Conservation (phyloP, 306 rosid genomes). For the Dalbergia oliveri region DNA sequence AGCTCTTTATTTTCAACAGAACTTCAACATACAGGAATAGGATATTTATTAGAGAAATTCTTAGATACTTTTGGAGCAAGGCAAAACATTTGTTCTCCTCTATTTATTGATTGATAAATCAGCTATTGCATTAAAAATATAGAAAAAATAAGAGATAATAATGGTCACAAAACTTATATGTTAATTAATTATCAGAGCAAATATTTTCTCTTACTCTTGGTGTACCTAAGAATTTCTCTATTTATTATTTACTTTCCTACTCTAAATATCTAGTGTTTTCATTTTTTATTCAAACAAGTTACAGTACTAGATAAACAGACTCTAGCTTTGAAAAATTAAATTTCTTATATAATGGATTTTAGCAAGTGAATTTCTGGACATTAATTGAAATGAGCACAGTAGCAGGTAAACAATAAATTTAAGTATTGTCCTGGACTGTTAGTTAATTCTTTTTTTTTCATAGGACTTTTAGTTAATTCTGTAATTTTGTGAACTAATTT, state of each 20-base stretch:
- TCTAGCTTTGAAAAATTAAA: not conserved
- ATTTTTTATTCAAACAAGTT: slow-evolving; percentile 9
- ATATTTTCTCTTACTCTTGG: no score
- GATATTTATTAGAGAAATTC: not conserved
- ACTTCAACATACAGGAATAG: not conserved
- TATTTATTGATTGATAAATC: no score
- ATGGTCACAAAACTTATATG: no score
- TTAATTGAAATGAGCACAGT: not conserved
- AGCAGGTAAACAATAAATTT: not conserved
- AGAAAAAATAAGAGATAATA: no score
- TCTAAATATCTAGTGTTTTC: not conserved
- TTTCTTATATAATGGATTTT: not conserved
- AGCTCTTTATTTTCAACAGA: not conserved
- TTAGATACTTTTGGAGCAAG: no score
- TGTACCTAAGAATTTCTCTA: no score
- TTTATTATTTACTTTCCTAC: not conserved
- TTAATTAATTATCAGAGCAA: no score
- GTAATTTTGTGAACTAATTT: not conserved
- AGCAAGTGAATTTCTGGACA: not conserved
- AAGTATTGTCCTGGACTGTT: not conserved
- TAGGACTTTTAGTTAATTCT: not conserved
- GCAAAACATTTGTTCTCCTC: no score
- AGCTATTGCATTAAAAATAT: no score
- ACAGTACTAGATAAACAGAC: not conserved
- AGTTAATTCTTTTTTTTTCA: no score